Evolutionary conservation across 1,139 yeast genomes (phyloP), one percentile per base, ranked within the genome.

Genomic region (Pichia sp.): DNA sequence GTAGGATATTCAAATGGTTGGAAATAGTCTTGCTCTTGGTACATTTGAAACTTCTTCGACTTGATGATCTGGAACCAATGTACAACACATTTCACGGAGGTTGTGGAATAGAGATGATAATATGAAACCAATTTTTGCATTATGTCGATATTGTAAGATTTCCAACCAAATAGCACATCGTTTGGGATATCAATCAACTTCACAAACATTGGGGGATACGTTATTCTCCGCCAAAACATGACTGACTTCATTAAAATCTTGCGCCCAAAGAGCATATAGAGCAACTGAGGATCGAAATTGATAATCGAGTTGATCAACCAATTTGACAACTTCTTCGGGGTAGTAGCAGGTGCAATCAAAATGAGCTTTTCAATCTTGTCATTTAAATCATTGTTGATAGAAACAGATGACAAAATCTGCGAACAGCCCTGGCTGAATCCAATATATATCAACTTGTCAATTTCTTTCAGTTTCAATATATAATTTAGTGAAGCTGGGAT

Each of bases 51-150:
- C 52, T 82, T 80, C 46, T 82, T 82, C n/a, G 88, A 77, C 48
- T 87, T 76, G 59, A 92, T 87, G 55, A 92, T 90, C 71, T 92
- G 98, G 68, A 92, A 92, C 98, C 98, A 92, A 71, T 92, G 98
- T 40, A 90, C 97, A 50, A 90, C 93, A 29, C 89, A 82, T 70
- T 92, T 92, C 47, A 90, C 97, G 4, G 95, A 85, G 0, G 98
- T 90, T 30, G 95, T 87, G 1, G 96, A 87, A 71, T 90, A 92
- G 53, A 92, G 73, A 69, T 92, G 97, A 29, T 89, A 82, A 69
- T 88, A 92, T 42, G 90, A 80, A 34, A 88, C 80, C 53, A 84
- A 71, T 66, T 90, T 90, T 69, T 90, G 97, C 51, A 81, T 72
- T 59, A 79, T 76, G 34, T 82, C 72, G 60, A 92, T 92, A 69